Conservation (phyloP, 2,329 filamentous ascomycete genomes). For the Amesomyces nigricolor region DNA sequence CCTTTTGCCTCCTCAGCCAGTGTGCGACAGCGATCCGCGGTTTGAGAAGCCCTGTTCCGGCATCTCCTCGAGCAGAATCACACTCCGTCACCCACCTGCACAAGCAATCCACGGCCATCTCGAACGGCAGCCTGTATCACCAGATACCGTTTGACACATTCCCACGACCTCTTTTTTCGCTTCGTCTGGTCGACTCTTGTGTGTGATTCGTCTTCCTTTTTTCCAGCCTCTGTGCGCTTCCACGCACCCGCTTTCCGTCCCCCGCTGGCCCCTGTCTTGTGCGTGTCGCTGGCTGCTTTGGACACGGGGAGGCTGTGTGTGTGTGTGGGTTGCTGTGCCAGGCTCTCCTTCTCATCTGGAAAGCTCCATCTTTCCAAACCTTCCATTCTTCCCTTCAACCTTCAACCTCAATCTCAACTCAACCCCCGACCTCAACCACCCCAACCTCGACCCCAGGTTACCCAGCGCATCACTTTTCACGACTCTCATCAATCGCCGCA, state of each 20-base stretch:
- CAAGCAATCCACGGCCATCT: constrained; percentile 18
- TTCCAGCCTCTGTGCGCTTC: constrained; percentile 12
- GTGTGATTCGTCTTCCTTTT: constrained; percentile 12
- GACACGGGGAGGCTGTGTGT: constrained; percentile 23
- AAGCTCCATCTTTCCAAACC: constrained; percentile 6
- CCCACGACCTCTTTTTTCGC: constrained; percentile 6
- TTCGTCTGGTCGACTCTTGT: neutral
- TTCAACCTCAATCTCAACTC: neutral
- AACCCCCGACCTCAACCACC: neutral
- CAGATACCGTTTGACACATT: constrained; percentile 11
- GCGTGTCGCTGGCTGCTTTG: constrained; percentile 8
- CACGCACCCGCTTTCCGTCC: constrained; percentile 1
- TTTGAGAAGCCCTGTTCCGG: constrained; percentile 8
- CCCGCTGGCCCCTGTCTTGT: constrained; percentile 6
- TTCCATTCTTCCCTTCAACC: constrained; percentile 1
- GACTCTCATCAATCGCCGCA: constrained; percentile 24
- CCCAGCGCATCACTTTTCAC: constrained; percentile 21
- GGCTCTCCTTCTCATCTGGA: constrained; percentile 8
- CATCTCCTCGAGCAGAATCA: constrained; percentile 15
- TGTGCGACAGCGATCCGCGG: constrained; percentile 9
- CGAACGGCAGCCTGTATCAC: constrained; percentile 18
- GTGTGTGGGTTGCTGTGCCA: constrained; percentile 9
- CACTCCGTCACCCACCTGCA: constrained; percentile 8
- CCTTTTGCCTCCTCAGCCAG: constrained; percentile 17
- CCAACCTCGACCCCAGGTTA: constrained; percentile 10